Conservation (phyloP, 257 asterid genomes). For the Penstemon eatonii region DNA sequence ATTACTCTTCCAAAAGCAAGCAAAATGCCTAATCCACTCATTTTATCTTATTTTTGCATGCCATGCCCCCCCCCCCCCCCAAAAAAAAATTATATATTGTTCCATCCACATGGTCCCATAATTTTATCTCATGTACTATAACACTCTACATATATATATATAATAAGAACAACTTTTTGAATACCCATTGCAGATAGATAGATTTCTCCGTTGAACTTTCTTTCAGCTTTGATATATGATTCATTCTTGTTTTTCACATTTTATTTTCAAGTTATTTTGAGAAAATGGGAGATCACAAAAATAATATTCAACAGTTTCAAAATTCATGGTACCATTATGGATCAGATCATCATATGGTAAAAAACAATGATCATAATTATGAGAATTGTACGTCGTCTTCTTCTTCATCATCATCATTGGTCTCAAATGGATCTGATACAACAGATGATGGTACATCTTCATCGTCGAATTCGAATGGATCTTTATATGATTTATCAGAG, state of each 20-base stretch:
- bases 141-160: not conserved
- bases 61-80: slow-evolving; percentile 31
- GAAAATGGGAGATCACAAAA: slow-evolving; percentile 46
- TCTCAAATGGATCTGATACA: slow-evolving; percentile 54
- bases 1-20: slow-evolving; percentile 32
- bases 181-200: too few species aligned
- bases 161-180: not conserved
- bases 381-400: slow-evolving; percentile 37
- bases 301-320: slow-evolving; percentile 30
- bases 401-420: slow-evolving; percentile 35
- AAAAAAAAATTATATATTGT: slow-evolving; percentile 22
- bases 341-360: slow-evolving; percentile 6
- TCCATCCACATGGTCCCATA: slow-evolving; percentile 24
- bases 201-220: too few species aligned
- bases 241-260: not conserved
- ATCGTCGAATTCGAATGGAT: slow-evolving; percentile 39
- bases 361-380: slow-evolving; percentile 10
- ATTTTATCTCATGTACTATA: not conserved
- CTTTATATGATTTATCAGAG: slow-evolving; percentile 54
- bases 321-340: slow-evolving; percentile 43
- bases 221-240: not conserved
- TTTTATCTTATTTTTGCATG: slow-evolving; percentile 8
- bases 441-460: slow-evolving; percentile 69
- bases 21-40: slow-evolving; percentile 39
- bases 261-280: not conserved